Conservation (phyloP, 1,284 basidiomycete genomes). For the Leccinum pachyderme region DNA sequence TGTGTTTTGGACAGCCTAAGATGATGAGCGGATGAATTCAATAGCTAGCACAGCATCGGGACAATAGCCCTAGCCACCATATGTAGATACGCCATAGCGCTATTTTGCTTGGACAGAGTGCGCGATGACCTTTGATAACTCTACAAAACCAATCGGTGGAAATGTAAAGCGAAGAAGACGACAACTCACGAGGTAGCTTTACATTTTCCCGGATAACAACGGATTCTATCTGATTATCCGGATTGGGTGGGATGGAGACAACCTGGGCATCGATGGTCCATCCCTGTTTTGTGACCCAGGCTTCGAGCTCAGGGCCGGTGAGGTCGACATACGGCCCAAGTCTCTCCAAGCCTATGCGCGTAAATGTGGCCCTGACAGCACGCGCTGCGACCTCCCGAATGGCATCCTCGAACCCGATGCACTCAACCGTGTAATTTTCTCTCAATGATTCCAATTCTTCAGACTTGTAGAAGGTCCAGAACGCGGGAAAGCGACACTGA, state of each 20-base stretch:
- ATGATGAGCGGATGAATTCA: not conserved
- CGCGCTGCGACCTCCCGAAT: constrained; percentile 75
- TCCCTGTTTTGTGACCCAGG: constrained; percentile 67
- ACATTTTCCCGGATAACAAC: constrained; percentile 92
- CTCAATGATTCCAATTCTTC: constrained; percentile 67
- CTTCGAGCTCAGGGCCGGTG: constrained; percentile 59
- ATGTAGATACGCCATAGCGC: constrained; percentile 3
- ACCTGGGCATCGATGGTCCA: constrained; percentile 74
- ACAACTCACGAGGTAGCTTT: constrained; percentile 80
- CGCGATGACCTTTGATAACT: constrained; percentile 81
- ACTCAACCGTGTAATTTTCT: constrained; percentile 83
- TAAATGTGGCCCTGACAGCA: constrained; percentile 79
- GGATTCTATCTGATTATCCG: constrained; percentile 94
- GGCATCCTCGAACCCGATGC: constrained; percentile 77
- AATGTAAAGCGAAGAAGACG: constrained; percentile 1
- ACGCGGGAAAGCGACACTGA: constrained; percentile 87
- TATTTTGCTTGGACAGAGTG: constrained; percentile 54
- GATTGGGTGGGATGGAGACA: constrained; percentile 78
- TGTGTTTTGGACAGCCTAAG: constrained; percentile 49
- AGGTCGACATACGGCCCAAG: constrained; percentile 75
- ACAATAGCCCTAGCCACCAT: not conserved
- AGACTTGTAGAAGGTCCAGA: constrained; percentile 78
- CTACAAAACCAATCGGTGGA: constrained; percentile 40
- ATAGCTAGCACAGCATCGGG: not conserved
- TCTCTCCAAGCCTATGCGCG: constrained; percentile 66